Evolutionary conservation across 345 rosid genomes (phyloP).

Genomic region (Eucalyptus sp.): DNA sequence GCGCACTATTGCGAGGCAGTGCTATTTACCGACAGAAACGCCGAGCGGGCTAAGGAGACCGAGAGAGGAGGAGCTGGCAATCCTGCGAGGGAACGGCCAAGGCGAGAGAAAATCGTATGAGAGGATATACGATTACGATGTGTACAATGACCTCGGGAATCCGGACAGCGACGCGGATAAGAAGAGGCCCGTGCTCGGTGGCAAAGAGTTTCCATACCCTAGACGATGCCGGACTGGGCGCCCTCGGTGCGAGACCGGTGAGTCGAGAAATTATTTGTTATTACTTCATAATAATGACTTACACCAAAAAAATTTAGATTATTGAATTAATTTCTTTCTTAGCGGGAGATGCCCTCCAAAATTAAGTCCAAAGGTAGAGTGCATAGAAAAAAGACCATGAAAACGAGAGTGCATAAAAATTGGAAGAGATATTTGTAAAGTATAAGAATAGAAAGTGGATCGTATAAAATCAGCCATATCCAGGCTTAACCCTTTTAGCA

Average conservation of each 20-base stretch:
- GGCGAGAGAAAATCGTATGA: slow-evolving; percentile 48
- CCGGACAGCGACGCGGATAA: slow-evolving; percentile 24
- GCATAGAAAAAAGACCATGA: background rate
- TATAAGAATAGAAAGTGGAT: background rate
- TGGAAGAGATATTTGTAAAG: background rate
- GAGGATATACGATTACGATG: slow-evolving; percentile 68
- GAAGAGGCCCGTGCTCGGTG: slow-evolving; percentile 31
- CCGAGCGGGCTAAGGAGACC: slow-evolving; percentile 42
- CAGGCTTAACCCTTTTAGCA: background rate
- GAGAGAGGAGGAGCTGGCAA: slow-evolving; percentile 44
- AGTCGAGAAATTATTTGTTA: background rate
- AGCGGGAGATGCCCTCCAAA: background rate
- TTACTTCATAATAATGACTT: background rate
- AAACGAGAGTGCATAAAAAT: background rate
- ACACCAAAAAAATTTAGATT: background rate
- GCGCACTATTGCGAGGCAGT: slow-evolving; percentile 1
- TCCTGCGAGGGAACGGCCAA: slow-evolving; percentile 41
- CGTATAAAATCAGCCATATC: background rate
- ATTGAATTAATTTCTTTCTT: background rate
- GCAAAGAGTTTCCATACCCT: slow-evolving; percentile 28
- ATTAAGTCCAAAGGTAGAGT: background rate
- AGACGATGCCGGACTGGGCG: slow-evolving; percentile 40
- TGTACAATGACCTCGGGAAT: slow-evolving; percentile 67
- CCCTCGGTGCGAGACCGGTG: slow-evolving; percentile 7
- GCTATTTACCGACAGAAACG: slow-evolving; percentile 46